Evolutionary conservation across 495 filamentous ascomycete genomes (phyloP).

Genomic region (Staphylotrichum longicolle): DNA sequence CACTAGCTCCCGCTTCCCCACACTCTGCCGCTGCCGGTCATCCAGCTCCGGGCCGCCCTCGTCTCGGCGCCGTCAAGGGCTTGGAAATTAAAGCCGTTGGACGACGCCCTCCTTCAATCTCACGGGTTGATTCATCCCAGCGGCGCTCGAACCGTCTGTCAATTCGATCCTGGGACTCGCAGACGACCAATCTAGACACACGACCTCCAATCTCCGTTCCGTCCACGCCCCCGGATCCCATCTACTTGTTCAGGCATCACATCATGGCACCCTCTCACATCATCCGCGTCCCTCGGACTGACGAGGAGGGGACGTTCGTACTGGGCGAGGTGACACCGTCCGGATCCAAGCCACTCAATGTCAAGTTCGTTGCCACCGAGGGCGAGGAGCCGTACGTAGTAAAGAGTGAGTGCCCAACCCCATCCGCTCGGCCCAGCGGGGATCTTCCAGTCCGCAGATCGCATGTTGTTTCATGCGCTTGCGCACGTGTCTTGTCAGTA

Average conservation of each 20-base stretch:
- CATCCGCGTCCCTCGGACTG: conserved; percentile 55
- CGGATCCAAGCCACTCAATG: conserved; percentile 52
- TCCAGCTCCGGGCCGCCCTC: conserved; percentile 2
- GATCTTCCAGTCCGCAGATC: neutral
- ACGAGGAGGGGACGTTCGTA: conserved; percentile 52
- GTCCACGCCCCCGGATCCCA: conserved; percentile 5
- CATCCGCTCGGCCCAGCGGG: conserved; percentile 1
- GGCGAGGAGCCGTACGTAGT: conserved; percentile 58
- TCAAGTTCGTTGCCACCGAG: conserved; percentile 69
- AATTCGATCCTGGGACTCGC: neutral
- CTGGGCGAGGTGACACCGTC: conserved; percentile 55
- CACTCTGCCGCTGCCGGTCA: neutral
- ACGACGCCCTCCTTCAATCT: conserved; percentile 13
- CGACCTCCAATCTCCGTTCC: conserved; percentile 13
- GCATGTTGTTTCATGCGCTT: conserved; percentile 6
- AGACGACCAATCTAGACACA: conserved; percentile 1
- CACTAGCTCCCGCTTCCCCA: conserved; percentile 19
- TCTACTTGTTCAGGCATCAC: neutral
- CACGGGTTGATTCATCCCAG: conserved; percentile 17
- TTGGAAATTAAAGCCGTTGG: neutral
- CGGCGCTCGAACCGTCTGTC: conserved; percentile 12
- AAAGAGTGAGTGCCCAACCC: conserved; percentile 45
- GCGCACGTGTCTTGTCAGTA: neutral
- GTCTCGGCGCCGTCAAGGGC: neutral
- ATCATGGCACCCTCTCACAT: conserved; percentile 35